Evolutionary conservation across 83 land plant genomes (phyloP).

Genomic region (Isoetes engelmannii): DNA sequence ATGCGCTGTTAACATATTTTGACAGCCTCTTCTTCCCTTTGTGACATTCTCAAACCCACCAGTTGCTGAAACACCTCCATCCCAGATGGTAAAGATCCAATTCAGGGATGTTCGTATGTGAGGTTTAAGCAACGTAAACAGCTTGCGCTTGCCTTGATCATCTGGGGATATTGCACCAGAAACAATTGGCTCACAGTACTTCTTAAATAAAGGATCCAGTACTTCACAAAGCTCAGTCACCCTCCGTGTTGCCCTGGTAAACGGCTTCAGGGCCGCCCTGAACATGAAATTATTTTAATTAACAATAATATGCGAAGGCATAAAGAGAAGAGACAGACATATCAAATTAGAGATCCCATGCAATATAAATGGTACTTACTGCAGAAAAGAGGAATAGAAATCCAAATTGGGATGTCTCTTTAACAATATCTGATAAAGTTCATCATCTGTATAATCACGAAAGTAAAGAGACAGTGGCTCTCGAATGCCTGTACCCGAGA

Average conservation of each 20-base stretch:
- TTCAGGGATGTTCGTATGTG: constrained; percentile 52
- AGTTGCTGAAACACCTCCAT: background rate
- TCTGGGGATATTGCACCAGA: constrained; percentile 41
- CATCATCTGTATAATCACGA: constrained; percentile 69
- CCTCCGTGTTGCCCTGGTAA: constrained; percentile 60
- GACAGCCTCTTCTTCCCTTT: constrained; percentile 17
- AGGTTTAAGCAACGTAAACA: constrained; percentile 61
- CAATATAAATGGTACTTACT: constrained; percentile 33
- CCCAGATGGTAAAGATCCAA: constrained; percentile 43
- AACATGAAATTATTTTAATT: background rate
- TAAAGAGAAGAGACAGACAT: background rate
- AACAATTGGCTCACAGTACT: constrained; percentile 60
- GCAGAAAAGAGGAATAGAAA: constrained; percentile 72
- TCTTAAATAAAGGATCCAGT: constrained; percentile 56
- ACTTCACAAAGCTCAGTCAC: constrained; percentile 67
- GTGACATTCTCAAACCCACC: background rate
- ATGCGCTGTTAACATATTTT: constrained; percentile 20
- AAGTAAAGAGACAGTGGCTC: constrained; percentile 65
- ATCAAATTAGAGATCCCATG: background rate
- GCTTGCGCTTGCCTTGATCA: constrained; percentile 66
- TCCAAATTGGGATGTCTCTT: constrained; percentile 51
- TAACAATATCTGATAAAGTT: constrained; percentile 67
- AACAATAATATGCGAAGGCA: background rate
- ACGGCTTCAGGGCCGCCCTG: constrained; percentile 80
- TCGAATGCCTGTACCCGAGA: constrained; percentile 42